Percentiles rank a stretch among this genome's conserved stretches.
Evolutionary conservation across 805 yeast genomes (phyloP).

Genomic region (Cyberlindnera galapagoensis): DNA sequence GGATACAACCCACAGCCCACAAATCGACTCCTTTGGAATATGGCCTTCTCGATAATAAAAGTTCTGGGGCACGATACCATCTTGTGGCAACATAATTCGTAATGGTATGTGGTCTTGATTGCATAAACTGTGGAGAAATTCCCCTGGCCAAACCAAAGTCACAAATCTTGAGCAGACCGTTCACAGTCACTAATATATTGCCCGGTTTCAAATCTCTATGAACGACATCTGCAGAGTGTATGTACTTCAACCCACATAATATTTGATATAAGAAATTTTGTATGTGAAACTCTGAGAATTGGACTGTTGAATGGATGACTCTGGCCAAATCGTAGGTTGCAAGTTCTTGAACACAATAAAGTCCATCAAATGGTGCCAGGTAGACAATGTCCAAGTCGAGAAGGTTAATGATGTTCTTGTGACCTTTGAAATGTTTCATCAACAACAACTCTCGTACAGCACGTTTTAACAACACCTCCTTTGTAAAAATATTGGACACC

Average conservation of each 20-base stretch:
- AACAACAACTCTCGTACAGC: constrained; percentile 80
- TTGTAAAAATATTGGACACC: constrained; percentile 61
- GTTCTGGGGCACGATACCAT: constrained; percentile 95
- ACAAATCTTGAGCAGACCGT: constrained; percentile 78
- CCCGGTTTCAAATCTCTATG: constrained; percentile 94
- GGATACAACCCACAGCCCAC: constrained; percentile 92
- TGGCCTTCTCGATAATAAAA: constrained; percentile 51
- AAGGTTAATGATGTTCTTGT: constrained; percentile 69
- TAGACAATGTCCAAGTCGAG: constrained; percentile 69
- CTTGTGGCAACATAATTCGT: constrained; percentile 90
- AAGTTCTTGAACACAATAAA: constrained; percentile 83
- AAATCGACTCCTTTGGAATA: constrained; percentile 74
- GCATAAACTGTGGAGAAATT: constrained; percentile 33
- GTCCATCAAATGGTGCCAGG: constrained; percentile 68
- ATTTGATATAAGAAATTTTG: constrained; percentile 74
- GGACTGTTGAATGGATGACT: constrained; percentile 72
- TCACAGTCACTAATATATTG: constrained; percentile 67
- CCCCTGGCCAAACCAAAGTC: constrained; percentile 94
- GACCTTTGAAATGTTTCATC: constrained; percentile 81
- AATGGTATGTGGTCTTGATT: constrained; percentile 38
- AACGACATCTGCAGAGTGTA: constrained; percentile 87
- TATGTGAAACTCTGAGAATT: constrained; percentile 79
- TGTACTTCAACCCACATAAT: constrained; percentile 78
- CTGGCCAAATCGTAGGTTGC: constrained; percentile 75
- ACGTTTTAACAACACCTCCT: constrained; percentile 62